Conservation (phyloP, 2,329 filamentous ascomycete species). For the Diaporthe humulicola region DNA sequence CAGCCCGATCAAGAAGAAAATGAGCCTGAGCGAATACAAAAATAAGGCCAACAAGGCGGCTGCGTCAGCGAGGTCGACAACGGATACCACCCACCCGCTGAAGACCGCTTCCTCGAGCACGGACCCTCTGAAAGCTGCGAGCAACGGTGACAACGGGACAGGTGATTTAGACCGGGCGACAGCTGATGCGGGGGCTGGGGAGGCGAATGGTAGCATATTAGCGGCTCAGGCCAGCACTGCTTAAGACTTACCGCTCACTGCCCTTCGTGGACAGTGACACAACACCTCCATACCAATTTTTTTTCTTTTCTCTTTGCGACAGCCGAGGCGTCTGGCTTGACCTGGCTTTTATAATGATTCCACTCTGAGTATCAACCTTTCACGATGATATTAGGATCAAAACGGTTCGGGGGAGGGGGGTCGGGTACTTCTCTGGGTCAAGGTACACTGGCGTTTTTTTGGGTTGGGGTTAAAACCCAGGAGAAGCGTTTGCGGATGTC, state of each 20-base stretch:
- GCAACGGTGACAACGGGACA: constrained; percentile 39
- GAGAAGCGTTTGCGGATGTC: constrained; percentile 34
- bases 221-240: background rate
- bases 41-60: constrained; percentile 69
- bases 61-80: constrained; percentile 42
- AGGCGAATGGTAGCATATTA: background rate
- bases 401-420: constrained; percentile 26
- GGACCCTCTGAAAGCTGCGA: constrained; percentile 56
- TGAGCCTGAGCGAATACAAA: constrained; percentile 76
- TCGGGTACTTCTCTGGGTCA: constrained; percentile 6
- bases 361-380: constrained; percentile 30
- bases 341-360: constrained; percentile 35
- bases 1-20: constrained; percentile 76
- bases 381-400: constrained; percentile 30
- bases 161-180: constrained; percentile 3
- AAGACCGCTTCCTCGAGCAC: constrained; percentile 54
- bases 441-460: constrained; percentile 37
- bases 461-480: constrained; percentile 30
- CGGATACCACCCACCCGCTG: constrained; percentile 53
- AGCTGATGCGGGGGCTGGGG: background rate
- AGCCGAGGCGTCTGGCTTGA: constrained; percentile 20
- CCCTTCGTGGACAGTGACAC: background rate
- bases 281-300: constrained; percentile 17
- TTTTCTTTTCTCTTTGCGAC: constrained; percentile 34
- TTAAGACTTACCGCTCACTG: background rate